Evolutionary conservation across 2,329 filamentous ascomycete species (phyloP).

Genomic region (Aspergillus glaucus): DNA sequence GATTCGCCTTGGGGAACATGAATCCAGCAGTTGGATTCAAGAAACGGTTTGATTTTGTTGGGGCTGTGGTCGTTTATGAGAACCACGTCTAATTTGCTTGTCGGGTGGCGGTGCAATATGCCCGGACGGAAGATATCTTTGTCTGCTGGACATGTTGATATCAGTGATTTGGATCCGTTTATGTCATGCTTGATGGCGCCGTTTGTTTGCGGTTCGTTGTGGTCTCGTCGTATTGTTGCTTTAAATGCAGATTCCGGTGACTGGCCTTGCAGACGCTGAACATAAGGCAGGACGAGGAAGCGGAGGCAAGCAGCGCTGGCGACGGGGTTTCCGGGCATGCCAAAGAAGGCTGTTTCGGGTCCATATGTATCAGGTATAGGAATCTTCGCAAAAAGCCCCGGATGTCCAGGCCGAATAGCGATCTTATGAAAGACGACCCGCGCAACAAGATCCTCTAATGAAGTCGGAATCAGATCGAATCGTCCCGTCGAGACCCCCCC

Average conservation of each 20-base stretch:
- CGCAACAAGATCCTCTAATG: constrained; percentile 15
- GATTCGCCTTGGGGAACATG: constrained; percentile 12
- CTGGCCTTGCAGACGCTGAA: constrained; percentile 11
- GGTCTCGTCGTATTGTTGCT: background rate
- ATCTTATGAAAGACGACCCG: constrained; percentile 21
- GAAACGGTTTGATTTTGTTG: constrained; percentile 17
- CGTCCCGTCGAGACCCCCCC: constrained; percentile 24
- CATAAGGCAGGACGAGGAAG: constrained; percentile 22
- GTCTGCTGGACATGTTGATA: constrained; percentile 2
- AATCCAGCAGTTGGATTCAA: constrained; percentile 19
- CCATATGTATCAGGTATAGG: background rate
- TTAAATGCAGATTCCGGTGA: background rate
- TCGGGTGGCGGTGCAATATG: background rate
- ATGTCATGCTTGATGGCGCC: background rate
- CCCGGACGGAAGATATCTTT: constrained; percentile 9
- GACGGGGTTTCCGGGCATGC: constrained; percentile 21
- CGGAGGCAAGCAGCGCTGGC: constrained; percentile 23
- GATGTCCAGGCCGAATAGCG: constrained; percentile 24
- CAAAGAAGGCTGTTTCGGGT: constrained; percentile 18
- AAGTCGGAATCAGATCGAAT: constrained; percentile 19
- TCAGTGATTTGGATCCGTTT: background rate
- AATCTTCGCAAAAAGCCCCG: constrained; percentile 21
- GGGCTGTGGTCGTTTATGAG: constrained; percentile 16
- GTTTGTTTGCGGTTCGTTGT: background rate
- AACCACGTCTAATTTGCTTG: constrained; percentile 2